phyloP scores from a whole-genome alignment of 1,284 basidiomycete species.

The Moniliella sp. region DNA sequence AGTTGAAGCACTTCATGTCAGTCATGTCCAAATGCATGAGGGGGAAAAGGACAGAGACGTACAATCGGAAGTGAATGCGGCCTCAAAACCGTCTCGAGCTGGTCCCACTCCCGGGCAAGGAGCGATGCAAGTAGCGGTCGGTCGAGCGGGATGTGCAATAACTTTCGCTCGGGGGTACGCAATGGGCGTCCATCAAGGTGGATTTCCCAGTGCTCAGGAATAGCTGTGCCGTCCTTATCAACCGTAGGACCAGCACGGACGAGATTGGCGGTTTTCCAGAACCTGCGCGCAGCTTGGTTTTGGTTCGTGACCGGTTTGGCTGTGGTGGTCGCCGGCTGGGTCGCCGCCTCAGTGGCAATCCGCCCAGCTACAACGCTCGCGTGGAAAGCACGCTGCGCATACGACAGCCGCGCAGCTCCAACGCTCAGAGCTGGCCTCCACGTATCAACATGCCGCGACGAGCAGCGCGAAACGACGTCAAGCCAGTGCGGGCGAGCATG shows the following conservation, averaged over 20 bases:
- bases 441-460: no score
- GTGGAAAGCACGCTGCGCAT: no score
- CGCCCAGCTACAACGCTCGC: no score
- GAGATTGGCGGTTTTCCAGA: slow-evolving; percentile 1
- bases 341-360: no score
- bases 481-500: no score
- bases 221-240: background rate
- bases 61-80: slow-evolving; percentile 79
- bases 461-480: no score
- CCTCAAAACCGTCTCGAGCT: slow-evolving; percentile 63
- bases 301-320: no score
- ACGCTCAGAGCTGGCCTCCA: no score
- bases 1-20: background rate
- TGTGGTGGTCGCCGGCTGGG: no score
- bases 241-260: background rate
- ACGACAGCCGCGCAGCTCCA: no score
- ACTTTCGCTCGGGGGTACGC: slow-evolving; percentile 63
- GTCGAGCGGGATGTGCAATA: slow-evolving; percentile 49
- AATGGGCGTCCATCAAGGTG: slow-evolving; percentile 62
- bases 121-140: slow-evolving; percentile 57
- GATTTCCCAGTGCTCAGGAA: slow-evolving; percentile 42
- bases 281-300: no score
- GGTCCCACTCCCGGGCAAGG: slow-evolving; percentile 87
- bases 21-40: slow-evolving; percentile 1
- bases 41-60: slow-evolving; percentile 19